Conservation (phyloP, 1,139 yeast species). For the Zygosaccharomyces pseudobailii region DNA sequence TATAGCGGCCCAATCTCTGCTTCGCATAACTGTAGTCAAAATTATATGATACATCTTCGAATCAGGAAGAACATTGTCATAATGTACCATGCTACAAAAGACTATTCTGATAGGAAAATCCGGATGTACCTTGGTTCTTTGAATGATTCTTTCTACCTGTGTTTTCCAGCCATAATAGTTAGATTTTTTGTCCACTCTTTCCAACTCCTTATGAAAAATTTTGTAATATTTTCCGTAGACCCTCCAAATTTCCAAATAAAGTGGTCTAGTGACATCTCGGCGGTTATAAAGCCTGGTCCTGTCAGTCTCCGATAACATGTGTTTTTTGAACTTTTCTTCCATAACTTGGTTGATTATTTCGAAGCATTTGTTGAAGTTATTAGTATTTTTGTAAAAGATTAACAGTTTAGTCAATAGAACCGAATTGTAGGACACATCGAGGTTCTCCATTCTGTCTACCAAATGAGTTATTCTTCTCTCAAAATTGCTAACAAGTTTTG, state of each 20-base stretch:
- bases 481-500: conserved; percentile 3
- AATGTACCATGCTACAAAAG: conserved; percentile 20
- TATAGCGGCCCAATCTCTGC: conserved; percentile 24
- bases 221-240: conserved; percentile 22
- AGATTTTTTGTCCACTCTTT: conserved; percentile 13
- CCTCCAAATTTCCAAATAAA: conserved; percentile 30
- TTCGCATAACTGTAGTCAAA: conserved; percentile 19
- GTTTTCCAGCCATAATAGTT: conserved; percentile 17
- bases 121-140: conserved; percentile 16
- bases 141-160: conserved; percentile 7
- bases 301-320: neutral
- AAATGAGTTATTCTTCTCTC: conserved; percentile 11
- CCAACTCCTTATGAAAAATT: conserved; percentile 10
- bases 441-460: conserved; percentile 14
- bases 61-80: conserved; percentile 25
- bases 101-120: conserved; percentile 14
- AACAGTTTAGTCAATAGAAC: conserved; percentile 20
- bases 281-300: conserved; percentile 17
- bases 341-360: conserved; percentile 21
- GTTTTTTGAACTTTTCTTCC: conserved; percentile 5
- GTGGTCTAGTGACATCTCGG: conserved; percentile 17
- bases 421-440: conserved; percentile 16
- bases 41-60: conserved; percentile 16
- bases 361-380: conserved; percentile 21
- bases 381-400: conserved; percentile 17